Base-by-base conservation (phyloP, 306 rosid species). In the Pyrus bretschneideri region DNA sequence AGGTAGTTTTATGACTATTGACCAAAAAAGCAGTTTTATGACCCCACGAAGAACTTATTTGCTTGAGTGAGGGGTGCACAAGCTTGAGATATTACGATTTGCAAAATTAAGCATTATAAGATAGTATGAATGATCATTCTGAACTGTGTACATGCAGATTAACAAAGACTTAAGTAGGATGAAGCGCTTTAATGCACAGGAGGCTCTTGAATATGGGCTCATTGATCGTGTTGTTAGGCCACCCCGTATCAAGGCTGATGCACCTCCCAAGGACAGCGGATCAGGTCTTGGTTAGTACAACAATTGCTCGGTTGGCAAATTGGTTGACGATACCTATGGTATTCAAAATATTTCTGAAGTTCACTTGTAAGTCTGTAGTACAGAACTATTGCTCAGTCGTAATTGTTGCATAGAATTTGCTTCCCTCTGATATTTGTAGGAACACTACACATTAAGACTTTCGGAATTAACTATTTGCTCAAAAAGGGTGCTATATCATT, bases 201-300 rank as follows among this genome's bases (percentile, higher is more conserved):
- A 88, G 81, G 97, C 99, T 83, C 85, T 92, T 45, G 99, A 95
- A n/a, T 95, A 95, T 65, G 99, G 99, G 63, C 87, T 95, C 71
- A 83, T 95, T 45, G 99, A 95, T 84, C 91, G 89, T 15, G 70
- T 95, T 22, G 85, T 85, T 27, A 89, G 96, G 86, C 97, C 97
- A 1, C 90, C 89, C 52, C 96, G 93, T 61, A 86, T 92, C 63
- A 89, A 92, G 88, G 88, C 97, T 2, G 96, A 89, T 33, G 91
- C 95, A 25, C 92, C 95, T 67, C 86, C 58, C 76, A 82, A 81
- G 91, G 96, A 90, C 70, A 85, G 75, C 7, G 89, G 90, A 76
- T 69, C 92, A 23, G 98, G 97, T 54, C 91, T 94, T 76, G 98
- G 97, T 78, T 94, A 90, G 88, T 38, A 72, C 67, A 63, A 49